Evolutionary conservation across 768 basidiomycete genomes (phyloP).

Genomic region (Pleurotus sapidus): DNA sequence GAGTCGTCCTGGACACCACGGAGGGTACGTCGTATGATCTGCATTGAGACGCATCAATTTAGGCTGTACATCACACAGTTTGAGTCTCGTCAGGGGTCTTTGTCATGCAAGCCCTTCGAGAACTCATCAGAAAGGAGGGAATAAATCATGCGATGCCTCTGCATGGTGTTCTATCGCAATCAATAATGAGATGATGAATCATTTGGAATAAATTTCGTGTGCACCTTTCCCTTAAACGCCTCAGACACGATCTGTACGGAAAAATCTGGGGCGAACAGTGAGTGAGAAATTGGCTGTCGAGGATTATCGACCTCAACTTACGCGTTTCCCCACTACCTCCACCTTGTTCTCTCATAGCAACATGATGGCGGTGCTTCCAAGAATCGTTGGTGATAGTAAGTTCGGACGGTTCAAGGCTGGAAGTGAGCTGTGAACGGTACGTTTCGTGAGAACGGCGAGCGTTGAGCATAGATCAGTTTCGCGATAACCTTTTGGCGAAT

Average conservation of each 20-base stretch:
- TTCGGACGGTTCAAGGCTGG: constrained; percentile 56
- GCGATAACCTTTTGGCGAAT: constrained; percentile 53
- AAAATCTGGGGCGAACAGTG: constrained; percentile 54
- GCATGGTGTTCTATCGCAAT: constrained; percentile 58
- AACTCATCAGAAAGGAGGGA: constrained; percentile 71
- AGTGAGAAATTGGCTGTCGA: constrained; percentile 10
- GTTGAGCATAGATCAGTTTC: constrained; percentile 8
- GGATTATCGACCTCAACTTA: constrained; percentile 36
- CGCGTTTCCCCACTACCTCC: constrained; percentile 78
- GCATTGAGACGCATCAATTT: constrained; percentile 2
- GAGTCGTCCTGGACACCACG: constrained; percentile 6
- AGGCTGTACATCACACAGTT: constrained; percentile 6
- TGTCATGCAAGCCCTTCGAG: constrained; percentile 70
- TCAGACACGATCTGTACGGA: constrained; percentile 71
- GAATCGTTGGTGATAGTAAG: constrained; percentile 79
- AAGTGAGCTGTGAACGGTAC: constrained; percentile 48
- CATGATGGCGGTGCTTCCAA: constrained; percentile 82
- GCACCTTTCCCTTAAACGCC: constrained; percentile 71
- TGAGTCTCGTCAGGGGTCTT: constrained; percentile 56
- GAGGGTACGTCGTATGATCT: background rate
- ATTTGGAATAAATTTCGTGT: constrained; percentile 6
- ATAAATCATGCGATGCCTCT: constrained; percentile 81
- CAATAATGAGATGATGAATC: constrained; percentile 11
- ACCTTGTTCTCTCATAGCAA: constrained; percentile 70
- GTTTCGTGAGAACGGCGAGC: constrained; percentile 13